Evolutionary conservation across 2,329 filamentous ascomycete species (phyloP), one percentile per base, ranked within the genome.

Genomic region (Fusarium stilboides): DNA sequence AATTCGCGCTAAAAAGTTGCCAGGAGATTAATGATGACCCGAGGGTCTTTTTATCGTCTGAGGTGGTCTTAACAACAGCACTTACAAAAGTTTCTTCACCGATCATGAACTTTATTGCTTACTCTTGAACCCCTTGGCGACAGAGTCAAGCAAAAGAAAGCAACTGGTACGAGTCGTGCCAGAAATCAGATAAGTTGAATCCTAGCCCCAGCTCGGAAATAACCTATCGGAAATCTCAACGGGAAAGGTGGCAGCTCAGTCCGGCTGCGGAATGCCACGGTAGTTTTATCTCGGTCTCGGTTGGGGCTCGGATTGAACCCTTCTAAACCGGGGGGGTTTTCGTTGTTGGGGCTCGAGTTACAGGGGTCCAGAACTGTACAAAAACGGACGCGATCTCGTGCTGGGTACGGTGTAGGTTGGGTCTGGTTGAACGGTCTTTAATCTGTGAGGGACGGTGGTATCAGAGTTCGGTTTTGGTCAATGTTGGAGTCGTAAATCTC

Each of bases 191-290:
- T 36, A 40, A 44, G 28, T 36, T 36, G 34, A 59, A 19, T 39
- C 26, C 33, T 26, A 42, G 50, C 37, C 26, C 31, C 44, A 24
- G 22, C 22, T 39, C 33, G n/a, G 42, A 15, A 58, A 49, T 51
- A 50, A 62, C 26, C 22, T 28, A 14, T 46, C 36, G 46, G 55
- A 65, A 45, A 67, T 33, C 50, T 43, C 44, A 51, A 53, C 49
- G 28, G 47, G 44, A 62, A 47, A 45, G 42, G 33, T 54, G 52
- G 56, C 24, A 42, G 46, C 37, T 36, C 33, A 42, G 42, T 57
- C 33, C 22, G 45, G 36, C 57, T 39, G 26, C 54, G 65, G 65
- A 67, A 70, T 69, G 37, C 61, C 46, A 66, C 66, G 57, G 66
- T 42, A 36, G 52, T 57, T 63, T 67, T 70, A 62, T 55, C 49